Evolutionary conservation across 202 grass and related monocot species (phyloP), one percentile per base, ranked within the genome.

Genomic region (Schoenoplectus tabernaemontani): DNA sequence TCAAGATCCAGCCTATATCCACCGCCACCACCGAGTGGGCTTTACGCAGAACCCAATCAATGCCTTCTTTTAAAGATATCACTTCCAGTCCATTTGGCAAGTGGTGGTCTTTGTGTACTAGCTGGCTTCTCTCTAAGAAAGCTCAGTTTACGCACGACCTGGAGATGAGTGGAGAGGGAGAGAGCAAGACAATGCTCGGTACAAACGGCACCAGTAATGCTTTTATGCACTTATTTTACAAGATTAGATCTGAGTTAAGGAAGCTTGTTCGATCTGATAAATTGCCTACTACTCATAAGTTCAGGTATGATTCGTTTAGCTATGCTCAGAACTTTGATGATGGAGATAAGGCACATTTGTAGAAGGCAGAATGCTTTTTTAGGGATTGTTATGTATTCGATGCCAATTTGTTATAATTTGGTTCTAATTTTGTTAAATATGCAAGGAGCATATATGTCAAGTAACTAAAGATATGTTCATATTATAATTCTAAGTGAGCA

Each of bases 271-370:
- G 92, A 1, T 88, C 89, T 61, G 86, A 92, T 64, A 79, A 59
- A 3, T 86, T 91, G 76, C 86, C 83, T 13, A 62, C 83, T 75
- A 72, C 88, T 56, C 89, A 87, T 43, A 86, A 83, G 53, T 96
- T 95, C 77, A 28, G 90, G 64, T 95, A 98, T 54, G 96, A 98
- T 72, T 95, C 96, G 33, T 81, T 89, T 59, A 95, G 85, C 84
- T 99, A 96, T 82, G 83, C 83, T 0, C 88, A 96, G 46, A 95
- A 99, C 81, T 95, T 96, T 66, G 96, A 99, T 74, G 73, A 92
- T 17, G 88, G 88, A 72, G 85, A 80, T 23, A 61, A 53, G 63
- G 23, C 24, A 65, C 42, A 75, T 15, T 73, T 83, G 65, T 62
- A 72, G 54, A 74, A 23, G 36, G 53, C 32, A 2, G 43, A n/a